A percentile compares a stretch with the other conserved stretches of the same genome.
phyloP scores from a whole-genome alignment of 176 grass and related monocot species.

The Thinopyrum elongatum region DNA sequence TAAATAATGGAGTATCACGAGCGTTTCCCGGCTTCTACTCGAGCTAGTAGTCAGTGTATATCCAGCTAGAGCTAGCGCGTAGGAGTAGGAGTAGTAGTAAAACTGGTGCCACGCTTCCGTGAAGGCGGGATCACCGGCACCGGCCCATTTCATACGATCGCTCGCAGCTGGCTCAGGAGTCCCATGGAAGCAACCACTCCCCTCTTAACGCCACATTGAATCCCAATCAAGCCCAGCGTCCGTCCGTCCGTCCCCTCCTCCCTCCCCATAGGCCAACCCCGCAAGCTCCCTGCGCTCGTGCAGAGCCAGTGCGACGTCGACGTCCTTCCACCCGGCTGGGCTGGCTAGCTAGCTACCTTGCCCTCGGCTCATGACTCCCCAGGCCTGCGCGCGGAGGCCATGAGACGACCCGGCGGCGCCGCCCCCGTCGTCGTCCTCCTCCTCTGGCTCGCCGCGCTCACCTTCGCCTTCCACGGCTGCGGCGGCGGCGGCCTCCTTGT shows the following conservation, averaged over 20 bases:
- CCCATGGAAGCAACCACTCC: slow-evolving; percentile 53
- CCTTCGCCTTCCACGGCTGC: slow-evolving; percentile 50
- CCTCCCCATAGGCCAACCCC: neutral
- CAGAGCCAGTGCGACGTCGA: neutral
- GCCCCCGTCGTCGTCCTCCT: neutral
- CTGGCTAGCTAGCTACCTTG: neutral
- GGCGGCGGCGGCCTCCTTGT: neutral
- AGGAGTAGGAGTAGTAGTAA: neutral
- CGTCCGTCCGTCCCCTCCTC: neutral
- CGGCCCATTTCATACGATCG: slow-evolving; percentile 1
- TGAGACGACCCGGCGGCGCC: slow-evolving; percentile 46
- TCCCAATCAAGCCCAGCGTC: neutral
- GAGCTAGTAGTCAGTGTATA: too few species aligned
- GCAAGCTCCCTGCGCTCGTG: neutral
- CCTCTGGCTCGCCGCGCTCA: slow-evolving; percentile 65
- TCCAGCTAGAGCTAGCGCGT: too few species aligned
- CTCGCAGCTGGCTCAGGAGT: neutral
- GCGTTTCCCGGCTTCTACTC: too few species aligned
- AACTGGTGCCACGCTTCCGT: slow-evolving; percentile 38
- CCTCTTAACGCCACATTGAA: slow-evolving; percentile 41
- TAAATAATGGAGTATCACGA: too few species aligned
- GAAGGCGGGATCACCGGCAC: slow-evolving; percentile 40
- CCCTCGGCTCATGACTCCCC: slow-evolving; percentile 24
- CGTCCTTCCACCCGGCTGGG: too few species aligned
- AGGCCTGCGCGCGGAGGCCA: slow-evolving; percentile 40